Evolutionary conservation across 139 green algal genomes (phyloP).

Genomic region (Ettlia oleoabundans): DNA sequence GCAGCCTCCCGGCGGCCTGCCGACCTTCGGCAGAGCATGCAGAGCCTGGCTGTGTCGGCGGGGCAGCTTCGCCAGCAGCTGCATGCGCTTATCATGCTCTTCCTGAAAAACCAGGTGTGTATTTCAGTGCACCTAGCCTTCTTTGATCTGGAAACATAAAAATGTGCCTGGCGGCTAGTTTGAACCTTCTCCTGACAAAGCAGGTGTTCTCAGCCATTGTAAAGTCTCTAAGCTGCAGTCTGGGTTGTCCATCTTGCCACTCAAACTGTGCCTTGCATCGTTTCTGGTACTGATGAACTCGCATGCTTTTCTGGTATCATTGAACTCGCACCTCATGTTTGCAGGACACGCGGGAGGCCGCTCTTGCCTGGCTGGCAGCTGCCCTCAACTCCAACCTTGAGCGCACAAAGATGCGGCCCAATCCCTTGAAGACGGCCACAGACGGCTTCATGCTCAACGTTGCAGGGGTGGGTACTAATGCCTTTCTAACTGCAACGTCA

Average conservation of each 20-base stretch:
- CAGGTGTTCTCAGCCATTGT: no score
- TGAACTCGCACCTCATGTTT: not conserved
- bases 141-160: no score
- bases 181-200: no score
- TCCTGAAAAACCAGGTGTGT: conserved; percentile 59
- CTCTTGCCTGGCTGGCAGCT: conserved; percentile 80
- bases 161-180: no score
- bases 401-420: conserved; percentile 81
- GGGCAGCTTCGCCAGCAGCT: conserved; percentile 59
- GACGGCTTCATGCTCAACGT: conserved; percentile 92
- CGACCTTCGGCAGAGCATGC: conserved; percentile 53
- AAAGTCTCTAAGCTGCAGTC: no score
- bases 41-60: conserved; percentile 61
- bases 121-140: no score
- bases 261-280: no score
- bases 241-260: no score
- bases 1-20: conserved; percentile 14
- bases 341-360: conserved; percentile 68
- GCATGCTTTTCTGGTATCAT: not conserved
- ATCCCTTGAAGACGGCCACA: conserved; percentile 49
- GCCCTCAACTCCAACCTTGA: conserved; percentile 82
- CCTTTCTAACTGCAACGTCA: no score
- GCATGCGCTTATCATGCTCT: conserved; percentile 64
- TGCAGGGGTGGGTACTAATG: conserved; percentile 50
- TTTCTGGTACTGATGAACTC: no score